Percentiles rank a stretch among this genome's conserved stretches.
Evolutionary conservation across 768 basidiomycete genomes (phyloP).

Genomic region (Tephrocybe rancida): DNA sequence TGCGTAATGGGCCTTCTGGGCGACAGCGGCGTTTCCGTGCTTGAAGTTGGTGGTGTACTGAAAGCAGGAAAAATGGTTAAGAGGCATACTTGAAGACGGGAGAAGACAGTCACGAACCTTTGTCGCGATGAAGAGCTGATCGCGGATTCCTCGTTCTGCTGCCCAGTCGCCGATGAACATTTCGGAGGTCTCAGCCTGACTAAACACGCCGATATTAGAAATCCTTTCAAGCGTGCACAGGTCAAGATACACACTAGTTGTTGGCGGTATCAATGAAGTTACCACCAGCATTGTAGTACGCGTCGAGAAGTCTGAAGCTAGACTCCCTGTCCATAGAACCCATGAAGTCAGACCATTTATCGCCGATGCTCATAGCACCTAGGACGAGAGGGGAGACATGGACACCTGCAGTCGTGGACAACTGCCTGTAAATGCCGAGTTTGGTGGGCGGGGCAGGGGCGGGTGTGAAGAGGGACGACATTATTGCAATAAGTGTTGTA

Average conservation of each 20-base stretch:
- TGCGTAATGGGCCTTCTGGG: conserved; percentile 38
- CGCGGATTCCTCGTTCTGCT: conserved; percentile 42
- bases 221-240: neutral
- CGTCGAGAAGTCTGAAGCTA: conserved; percentile 12
- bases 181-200: conserved; percentile 61
- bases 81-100: too few relatives aligned
- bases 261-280: conserved; percentile 21
- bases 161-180: conserved; percentile 56
- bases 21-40: conserved; percentile 19
- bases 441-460: conserved; percentile 29
- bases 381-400: conserved; percentile 51
- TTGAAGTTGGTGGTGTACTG: conserved; percentile 36
- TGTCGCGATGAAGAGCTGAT: conserved; percentile 50
- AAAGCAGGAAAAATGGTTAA: neutral
- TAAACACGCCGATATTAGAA: conserved; percentile 12
- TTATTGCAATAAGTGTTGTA: neutral
- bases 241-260: conserved; percentile 9
- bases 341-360: conserved; percentile 29
- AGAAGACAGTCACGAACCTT: conserved; percentile 30
- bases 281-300: conserved; percentile 15
- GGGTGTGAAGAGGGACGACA: neutral
- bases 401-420: conserved; percentile 43
- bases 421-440: conserved; percentile 39
- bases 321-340: conserved; percentile 38
- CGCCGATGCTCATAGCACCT: conserved; percentile 51